These are phyloP conservation scores for Neurospora crassa DNA, from an alignment of 2,329 filamentous ascomycete genomes.

Conservation along the genomic window DNA sequence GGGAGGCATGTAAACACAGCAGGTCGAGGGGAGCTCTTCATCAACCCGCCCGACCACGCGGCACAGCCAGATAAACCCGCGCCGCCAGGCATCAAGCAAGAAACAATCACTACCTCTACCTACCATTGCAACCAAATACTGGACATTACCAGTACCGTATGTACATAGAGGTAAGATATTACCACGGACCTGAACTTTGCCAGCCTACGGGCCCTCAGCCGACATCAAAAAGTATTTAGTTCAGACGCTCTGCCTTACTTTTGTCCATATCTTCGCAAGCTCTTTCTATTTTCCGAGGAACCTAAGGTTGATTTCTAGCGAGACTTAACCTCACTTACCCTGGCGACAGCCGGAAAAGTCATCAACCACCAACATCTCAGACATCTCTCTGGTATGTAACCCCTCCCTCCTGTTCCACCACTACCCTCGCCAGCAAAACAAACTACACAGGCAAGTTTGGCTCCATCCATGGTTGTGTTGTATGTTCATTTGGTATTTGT, in stretches of 20 bases:
- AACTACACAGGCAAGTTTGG: not conserved
- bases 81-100: not conserved
- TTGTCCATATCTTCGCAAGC: not conserved
- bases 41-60: not conserved
- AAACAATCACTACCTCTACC: not conserved
- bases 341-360: not conserved
- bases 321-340: not conserved
- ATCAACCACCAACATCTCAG: not conserved
- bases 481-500: constrained; percentile 1
- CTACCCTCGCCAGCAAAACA: not conserved
- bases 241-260: not conserved
- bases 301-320: not conserved
- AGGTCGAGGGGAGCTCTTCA: not conserved
- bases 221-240: not conserved
- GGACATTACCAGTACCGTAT: not conserved
- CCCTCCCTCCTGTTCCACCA: too few species aligned
- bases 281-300: not conserved
- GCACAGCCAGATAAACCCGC: not conserved
- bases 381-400: not conserved
- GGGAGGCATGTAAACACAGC: not conserved
- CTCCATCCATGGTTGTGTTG: not conserved
- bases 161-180: not conserved
- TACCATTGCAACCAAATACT: not conserved
- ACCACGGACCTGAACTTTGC: not conserved
- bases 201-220: not conserved